Base-by-base conservation (phyloP, 768 basidiomycete species). In the Lactarius vividus region DNA sequence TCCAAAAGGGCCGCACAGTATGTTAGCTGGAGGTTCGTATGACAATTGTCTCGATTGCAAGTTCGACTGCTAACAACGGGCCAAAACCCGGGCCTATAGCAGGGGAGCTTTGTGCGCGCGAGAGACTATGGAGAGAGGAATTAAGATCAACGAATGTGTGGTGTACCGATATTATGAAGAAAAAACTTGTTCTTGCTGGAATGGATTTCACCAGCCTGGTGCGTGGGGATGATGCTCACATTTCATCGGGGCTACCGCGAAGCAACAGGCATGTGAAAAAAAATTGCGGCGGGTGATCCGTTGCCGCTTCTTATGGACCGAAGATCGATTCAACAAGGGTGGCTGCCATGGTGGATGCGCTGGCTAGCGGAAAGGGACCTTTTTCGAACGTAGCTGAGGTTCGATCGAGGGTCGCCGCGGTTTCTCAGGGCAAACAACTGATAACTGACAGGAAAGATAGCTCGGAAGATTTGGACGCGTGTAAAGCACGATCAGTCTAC, bases 401-500 rank as follows among this genome's bases (percentile, higher is more conserved):
- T 80, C 63, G 86, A 72, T 11, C 4, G 77, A 77, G 44, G 76
- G 75, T 18, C 71, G 71, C 70, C 82, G 82, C 63, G 86, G 73
- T 61, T 79, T 49, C 46, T 73, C 26, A 73, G 57, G 26, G 76
- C 80, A 1, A 80, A 71, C 9, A 85, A 74, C 8, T 76, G 62
- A n/a, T 68, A 49, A 62, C 9, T 76, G 62, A n/a, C 67, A 46
- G 63, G 9, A 87, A 44, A 85, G 73, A 72, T 84, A 85, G 71
- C 26, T 88, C 82, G 46, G 74, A 74, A 57, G 77, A 78, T 16
- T 79, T 80, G 52, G 83, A 79, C n/a, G 80, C 79, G 75, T 87
- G 81, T 64, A 86, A 74, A 66, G 75, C 81, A 81, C 85, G 86
- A 79, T 84, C 84, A 73, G 83, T 81, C 84, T 87, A 73, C 76